These are phyloP conservation scores for Paramecium biaurelia DNA, from an alignment of 73 alveolate genomes.

Conservation along the genomic window DNA sequence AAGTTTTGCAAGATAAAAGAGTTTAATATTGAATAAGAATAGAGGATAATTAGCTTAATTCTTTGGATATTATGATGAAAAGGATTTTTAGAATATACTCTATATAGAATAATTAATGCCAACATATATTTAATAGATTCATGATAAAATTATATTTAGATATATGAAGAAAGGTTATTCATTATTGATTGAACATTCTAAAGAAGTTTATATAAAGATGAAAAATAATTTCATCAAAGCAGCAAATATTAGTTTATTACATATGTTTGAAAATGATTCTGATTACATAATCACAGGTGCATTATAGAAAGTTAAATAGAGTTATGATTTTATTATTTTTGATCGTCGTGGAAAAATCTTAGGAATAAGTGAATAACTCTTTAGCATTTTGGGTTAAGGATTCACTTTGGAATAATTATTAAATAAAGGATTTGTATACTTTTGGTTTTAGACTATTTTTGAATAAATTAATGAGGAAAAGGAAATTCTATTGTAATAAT, in stretches of 20 bases:
- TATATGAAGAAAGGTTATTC: constrained; percentile 9
- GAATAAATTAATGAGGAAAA: not conserved
- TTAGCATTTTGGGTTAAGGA: not conserved
- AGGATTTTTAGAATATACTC: not conserved
- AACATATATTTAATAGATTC: not conserved
- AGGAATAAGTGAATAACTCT: not conserved
- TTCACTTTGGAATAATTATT: not conserved
- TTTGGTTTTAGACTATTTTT: not conserved
- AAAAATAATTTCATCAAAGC: not conserved
- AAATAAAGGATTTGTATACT: not conserved
- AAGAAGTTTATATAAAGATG: not conserved
- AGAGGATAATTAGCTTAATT: not conserved
- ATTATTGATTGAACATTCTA: not conserved
- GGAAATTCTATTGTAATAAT: not conserved
- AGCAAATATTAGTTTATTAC: not conserved
- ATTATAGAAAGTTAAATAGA: not conserved
- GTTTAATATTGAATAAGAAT: not conserved
- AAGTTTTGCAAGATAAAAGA: not conserved
- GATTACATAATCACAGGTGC: constrained; percentile 1
- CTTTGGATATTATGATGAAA: not conserved
- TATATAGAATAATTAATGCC: constrained; percentile 14
- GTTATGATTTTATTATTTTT: not conserved
- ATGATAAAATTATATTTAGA: not conserved
- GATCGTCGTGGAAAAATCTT: not conserved
- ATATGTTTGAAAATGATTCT: not conserved